Percentiles rank a stretch among this genome's conserved stretches.
Conservation (phyloP, 2,329 filamentous ascomycete species). For the Onygenales sp. region DNA sequence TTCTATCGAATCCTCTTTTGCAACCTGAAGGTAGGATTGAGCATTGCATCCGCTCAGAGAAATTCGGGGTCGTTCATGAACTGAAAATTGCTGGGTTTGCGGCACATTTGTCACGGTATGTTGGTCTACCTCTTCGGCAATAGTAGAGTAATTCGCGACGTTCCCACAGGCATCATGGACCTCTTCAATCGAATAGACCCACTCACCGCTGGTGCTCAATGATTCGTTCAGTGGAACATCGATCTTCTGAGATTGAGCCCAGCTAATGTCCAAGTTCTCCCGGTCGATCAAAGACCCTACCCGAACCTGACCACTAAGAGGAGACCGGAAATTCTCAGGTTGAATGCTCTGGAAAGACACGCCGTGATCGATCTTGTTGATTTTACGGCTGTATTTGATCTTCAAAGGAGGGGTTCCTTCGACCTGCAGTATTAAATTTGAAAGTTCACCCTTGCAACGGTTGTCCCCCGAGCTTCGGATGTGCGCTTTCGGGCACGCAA, state of each 20-base stretch:
- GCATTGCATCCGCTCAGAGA: constrained; percentile 67
- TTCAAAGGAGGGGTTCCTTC: constrained; percentile 83
- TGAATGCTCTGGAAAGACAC: constrained; percentile 91
- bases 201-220: constrained; percentile 65
- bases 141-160: constrained; percentile 57
- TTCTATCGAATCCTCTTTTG: constrained; percentile 57
- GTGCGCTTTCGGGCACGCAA: constrained; percentile 70
- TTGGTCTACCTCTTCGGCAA: constrained; percentile 58
- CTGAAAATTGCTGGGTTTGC: constrained; percentile 67
- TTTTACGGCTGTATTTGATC: constrained; percentile 80
- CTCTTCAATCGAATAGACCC: constrained; percentile 86
- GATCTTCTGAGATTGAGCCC: constrained; percentile 68
- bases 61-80: constrained; percentile 75
- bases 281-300: constrained; percentile 49
- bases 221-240: constrained; percentile 84
- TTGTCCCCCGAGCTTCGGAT: constrained; percentile 56
- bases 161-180: constrained; percentile 89
- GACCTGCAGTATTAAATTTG: constrained; percentile 73
- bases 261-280: constrained; percentile 49
- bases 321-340: constrained; percentile 74
- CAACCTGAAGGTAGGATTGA: constrained; percentile 71
- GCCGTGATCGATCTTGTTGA: constrained; percentile 73
- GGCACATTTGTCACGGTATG: constrained; percentile 50
- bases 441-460: constrained; percentile 80
- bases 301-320: constrained; percentile 54